A percentile compares a stretch with the other conserved stretches of the same genome.
These are phyloP conservation scores for Elsinoe fawcettii DNA, from an alignment of 2,329 filamentous ascomycete genomes.

Conservation along the genomic window DNA sequence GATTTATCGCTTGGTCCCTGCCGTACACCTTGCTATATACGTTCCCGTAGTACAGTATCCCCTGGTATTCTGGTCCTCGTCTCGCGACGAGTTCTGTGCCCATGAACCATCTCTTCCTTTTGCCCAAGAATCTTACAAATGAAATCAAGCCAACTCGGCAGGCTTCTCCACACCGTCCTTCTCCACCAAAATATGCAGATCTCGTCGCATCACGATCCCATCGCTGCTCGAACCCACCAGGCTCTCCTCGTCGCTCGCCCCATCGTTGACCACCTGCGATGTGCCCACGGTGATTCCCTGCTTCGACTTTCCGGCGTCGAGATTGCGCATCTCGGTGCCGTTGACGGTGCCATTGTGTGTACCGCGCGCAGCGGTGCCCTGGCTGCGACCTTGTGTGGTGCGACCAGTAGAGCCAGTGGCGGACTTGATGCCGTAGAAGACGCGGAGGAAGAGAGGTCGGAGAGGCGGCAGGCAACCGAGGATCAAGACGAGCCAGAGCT, in stretches of 20 bases:
- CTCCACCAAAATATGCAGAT: neutral
- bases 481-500: conserved; percentile 15
- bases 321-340: neutral
- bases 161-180: neutral
- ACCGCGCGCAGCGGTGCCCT: neutral
- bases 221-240: neutral
- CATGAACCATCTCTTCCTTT: neutral
- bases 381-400: neutral
- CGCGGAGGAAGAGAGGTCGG: conserved; percentile 12
- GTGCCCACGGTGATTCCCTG: neutral
- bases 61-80: neutral
- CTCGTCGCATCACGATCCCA: neutral
- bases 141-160: neutral
- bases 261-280: neutral
- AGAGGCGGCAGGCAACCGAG: conserved; percentile 13
- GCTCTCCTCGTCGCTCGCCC: neutral
- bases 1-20: neutral
- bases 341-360: neutral
- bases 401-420: neutral
- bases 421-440: conserved; percentile 7
- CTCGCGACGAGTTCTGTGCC: neutral
- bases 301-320: neutral
- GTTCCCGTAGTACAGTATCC: neutral
- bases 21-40: neutral
- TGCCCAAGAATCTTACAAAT: neutral